Conservation (phyloP, 2,329 filamentous ascomycete species). For the Pseudocercospora eumusae region DNA sequence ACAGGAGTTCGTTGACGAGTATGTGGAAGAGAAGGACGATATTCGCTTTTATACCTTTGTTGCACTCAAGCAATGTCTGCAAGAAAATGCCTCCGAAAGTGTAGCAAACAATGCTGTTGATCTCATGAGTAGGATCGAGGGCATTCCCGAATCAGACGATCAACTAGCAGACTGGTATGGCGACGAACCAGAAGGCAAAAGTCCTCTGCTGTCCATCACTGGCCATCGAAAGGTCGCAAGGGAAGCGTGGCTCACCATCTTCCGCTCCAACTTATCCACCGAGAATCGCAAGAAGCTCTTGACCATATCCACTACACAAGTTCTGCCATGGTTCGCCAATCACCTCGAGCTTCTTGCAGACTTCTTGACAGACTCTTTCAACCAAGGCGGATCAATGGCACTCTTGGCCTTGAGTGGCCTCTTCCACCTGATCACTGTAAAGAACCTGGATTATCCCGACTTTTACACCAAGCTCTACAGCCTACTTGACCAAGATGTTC, state of each 20-base stretch:
- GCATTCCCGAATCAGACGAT: slow-evolving; percentile 66
- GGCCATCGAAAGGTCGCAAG: slow-evolving; percentile 80
- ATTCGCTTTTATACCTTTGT: slow-evolving; percentile 80
- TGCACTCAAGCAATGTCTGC: slow-evolving; percentile 61
- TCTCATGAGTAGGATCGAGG: slow-evolving; percentile 67
- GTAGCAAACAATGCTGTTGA: slow-evolving; percentile 61
- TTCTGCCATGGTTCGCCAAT: slow-evolving; percentile 79
- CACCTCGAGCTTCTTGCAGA: slow-evolving; percentile 90
- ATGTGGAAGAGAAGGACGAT: slow-evolving; percentile 77
- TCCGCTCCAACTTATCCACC: slow-evolving; percentile 66
- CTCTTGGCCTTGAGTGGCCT: slow-evolving; percentile 87
- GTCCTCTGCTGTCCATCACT: slow-evolving; percentile 63
- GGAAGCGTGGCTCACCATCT: slow-evolving; percentile 79
- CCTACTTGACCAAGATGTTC: slow-evolving; percentile 76
- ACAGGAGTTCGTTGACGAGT: slow-evolving; percentile 75
- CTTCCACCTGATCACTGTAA: slow-evolving; percentile 89
- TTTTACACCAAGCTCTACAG: slow-evolving; percentile 96
- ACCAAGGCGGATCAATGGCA: slow-evolving; percentile 81
- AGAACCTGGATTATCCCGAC: slow-evolving; percentile 80
- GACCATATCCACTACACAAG: slow-evolving; percentile 70
- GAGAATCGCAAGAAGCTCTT: slow-evolving; percentile 79
- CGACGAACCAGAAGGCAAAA: slow-evolving; percentile 64
- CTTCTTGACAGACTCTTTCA: slow-evolving; percentile 92
- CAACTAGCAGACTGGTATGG: slow-evolving; percentile 71
- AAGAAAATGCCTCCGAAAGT: slow-evolving; percentile 28